phyloP scores from a whole-genome alignment of 2,329 filamentous ascomycete genomes.

The Calycina marina region DNA sequence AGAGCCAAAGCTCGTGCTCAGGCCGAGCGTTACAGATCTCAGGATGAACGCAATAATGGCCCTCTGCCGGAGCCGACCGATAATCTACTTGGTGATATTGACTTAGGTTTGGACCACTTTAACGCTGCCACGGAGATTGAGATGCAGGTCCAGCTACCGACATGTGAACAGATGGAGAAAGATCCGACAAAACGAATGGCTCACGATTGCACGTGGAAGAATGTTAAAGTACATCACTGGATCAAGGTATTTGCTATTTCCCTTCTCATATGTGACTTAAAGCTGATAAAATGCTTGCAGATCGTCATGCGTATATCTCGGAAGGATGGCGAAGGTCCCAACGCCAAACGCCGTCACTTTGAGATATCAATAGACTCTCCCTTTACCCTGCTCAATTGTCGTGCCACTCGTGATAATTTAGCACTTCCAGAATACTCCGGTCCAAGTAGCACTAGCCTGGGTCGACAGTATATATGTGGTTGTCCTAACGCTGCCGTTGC shows the following conservation, averaged over 20 bases:
- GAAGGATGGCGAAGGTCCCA: constrained; percentile 45
- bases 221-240: constrained; percentile 65
- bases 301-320: constrained; percentile 64
- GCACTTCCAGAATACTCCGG: constrained; percentile 54
- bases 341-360: constrained; percentile 51
- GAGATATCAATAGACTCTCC: constrained; percentile 68
- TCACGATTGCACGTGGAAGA: constrained; percentile 60
- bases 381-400: constrained; percentile 61
- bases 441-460: constrained; percentile 28
- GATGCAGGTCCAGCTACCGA: constrained; percentile 58
- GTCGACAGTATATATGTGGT: constrained; percentile 37
- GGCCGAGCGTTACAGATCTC: constrained; percentile 22
- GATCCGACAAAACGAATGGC: constrained; percentile 45
- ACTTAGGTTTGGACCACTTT: constrained; percentile 36
- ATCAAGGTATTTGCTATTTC: constrained; percentile 42
- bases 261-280: not conserved
- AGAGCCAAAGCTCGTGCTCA: constrained; percentile 22
- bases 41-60: constrained; percentile 35
- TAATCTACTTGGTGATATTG: constrained; percentile 48
- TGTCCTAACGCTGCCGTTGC: constrained; percentile 42
- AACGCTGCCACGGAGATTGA: constrained; percentile 61
- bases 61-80: constrained; percentile 26
- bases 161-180: constrained; percentile 52
- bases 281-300: constrained; percentile 26
- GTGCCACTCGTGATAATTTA: constrained; percentile 55